phyloP scores from a whole-genome alignment of 2,329 filamentous ascomycete species.

The Colletotrichum sp. region DNA sequence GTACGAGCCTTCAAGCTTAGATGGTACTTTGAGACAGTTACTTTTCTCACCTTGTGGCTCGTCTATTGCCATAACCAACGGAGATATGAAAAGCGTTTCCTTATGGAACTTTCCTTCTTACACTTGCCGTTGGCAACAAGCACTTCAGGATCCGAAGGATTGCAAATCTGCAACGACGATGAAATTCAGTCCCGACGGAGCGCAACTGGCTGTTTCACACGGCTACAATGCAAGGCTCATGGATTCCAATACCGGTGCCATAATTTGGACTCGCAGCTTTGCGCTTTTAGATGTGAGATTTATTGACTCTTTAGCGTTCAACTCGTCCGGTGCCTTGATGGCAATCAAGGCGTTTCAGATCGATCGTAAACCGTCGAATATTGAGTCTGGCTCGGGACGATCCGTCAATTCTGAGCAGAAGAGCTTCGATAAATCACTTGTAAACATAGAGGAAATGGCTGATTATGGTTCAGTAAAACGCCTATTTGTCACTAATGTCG shows the following conservation, averaged over 20 bases:
- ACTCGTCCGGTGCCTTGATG: not conserved
- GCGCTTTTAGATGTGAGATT: accelerated
- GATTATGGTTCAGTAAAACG: no score
- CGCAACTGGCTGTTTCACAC: not conserved
- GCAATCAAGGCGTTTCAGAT: not conserved
- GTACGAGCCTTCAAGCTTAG: no score
- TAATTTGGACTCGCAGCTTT: not conserved
- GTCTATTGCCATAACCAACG: accelerated
- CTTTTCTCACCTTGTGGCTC: not conserved
- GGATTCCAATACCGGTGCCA: not conserved
- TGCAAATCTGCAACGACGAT: accelerated
- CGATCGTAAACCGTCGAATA: no score
- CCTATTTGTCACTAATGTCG: not conserved
- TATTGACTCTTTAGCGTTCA: not conserved
- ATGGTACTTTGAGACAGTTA: no score
- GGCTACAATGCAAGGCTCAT: not conserved
- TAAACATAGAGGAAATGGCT: no score
- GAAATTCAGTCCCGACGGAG: accelerated
- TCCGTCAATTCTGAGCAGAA: no score
- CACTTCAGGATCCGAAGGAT: accelerated
- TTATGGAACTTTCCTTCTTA: accelerated
- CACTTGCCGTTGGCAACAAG: accelerated
- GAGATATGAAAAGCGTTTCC: not conserved
- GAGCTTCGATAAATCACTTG: no score
- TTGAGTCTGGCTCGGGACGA: no score